Conservation (phyloP, 345 rosid genomes). For the Euclidium syriacum region DNA sequence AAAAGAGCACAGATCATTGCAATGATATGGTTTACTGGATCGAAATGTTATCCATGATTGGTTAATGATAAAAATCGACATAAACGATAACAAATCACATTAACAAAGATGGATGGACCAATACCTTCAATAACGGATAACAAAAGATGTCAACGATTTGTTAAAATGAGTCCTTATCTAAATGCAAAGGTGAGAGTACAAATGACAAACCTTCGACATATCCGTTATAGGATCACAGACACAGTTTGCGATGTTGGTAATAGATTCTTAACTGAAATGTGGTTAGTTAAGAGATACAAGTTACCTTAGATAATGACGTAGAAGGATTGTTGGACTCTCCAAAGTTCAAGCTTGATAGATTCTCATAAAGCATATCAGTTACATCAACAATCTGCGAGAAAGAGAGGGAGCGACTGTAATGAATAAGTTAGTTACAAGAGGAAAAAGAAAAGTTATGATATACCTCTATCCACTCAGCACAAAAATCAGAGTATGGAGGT, state of each 20-base stretch:
- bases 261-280: neutral
- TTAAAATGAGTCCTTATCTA: neutral
- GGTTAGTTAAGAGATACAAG: slow-evolving; percentile 19
- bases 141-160: neutral
- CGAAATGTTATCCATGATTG: neutral
- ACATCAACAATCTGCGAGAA: slow-evolving; percentile 59
- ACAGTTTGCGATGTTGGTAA: neutral
- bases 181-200: neutral
- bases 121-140: neutral
- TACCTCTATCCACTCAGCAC: slow-evolving; percentile 96
- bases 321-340: slow-evolving; percentile 35
- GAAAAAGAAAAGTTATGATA: neutral
- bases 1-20: slow-evolving; percentile 6
- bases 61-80: neutral
- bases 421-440: neutral
- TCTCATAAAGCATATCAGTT: slow-evolving; percentile 51
- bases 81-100: slow-evolving; percentile 6
- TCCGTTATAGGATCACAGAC: neutral
- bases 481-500: slow-evolving; percentile 73
- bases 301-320: slow-evolving; percentile 43
- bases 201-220: neutral
- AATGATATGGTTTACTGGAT: neutral
- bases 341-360: slow-evolving; percentile 45
- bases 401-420: slow-evolving; percentile 15
- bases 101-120: neutral